A percentile compares a stretch with the other conserved stretches of the same genome.
These are phyloP conservation scores for Schoenoplectus tabernaemontani DNA, from an alignment of 202 grass and related monocot genomes.

Conservation along the genomic window DNA sequence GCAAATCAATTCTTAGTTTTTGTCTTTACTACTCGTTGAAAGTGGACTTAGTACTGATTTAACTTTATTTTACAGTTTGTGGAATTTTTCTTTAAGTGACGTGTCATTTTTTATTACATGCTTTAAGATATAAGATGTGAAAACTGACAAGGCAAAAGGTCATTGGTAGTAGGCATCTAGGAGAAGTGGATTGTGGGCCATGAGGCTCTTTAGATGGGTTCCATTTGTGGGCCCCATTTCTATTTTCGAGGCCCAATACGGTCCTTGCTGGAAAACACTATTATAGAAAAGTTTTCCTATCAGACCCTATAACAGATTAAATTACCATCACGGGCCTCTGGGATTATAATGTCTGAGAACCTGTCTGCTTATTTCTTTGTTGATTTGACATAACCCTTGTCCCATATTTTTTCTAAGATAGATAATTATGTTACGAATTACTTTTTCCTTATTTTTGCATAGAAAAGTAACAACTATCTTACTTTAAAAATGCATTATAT, in stretches of 20 bases:
- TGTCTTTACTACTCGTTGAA: not conserved
- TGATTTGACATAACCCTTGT: not conserved
- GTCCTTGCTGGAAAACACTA: not conserved
- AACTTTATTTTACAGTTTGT: not conserved
- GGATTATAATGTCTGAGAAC: not conserved
- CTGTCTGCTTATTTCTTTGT: not conserved
- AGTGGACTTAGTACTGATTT: not conserved
- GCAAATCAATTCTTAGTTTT: conserved; percentile 10
- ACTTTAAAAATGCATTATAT: not conserved
- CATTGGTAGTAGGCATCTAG: too few relatives aligned
- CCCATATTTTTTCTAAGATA: not conserved
- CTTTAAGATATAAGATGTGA: not conserved
- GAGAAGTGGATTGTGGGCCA: conserved; percentile 5
- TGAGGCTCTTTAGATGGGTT: not conserved
- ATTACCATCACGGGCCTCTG: not conserved
- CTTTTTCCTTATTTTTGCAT: not conserved
- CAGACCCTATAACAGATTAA: not conserved
- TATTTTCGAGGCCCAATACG: not conserved
- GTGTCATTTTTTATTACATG: not conserved
- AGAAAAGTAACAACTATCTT: not conserved
- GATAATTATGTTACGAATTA: not conserved
- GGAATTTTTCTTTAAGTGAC: not conserved
- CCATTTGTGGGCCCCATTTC: not conserved
- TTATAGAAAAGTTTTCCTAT: not conserved
- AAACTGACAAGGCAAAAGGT: not conserved